Percentiles rank a stretch among this genome's conserved stretches.
Conservation (phyloP, 148 eudicot genomes). For the Cornus kousa region DNA sequence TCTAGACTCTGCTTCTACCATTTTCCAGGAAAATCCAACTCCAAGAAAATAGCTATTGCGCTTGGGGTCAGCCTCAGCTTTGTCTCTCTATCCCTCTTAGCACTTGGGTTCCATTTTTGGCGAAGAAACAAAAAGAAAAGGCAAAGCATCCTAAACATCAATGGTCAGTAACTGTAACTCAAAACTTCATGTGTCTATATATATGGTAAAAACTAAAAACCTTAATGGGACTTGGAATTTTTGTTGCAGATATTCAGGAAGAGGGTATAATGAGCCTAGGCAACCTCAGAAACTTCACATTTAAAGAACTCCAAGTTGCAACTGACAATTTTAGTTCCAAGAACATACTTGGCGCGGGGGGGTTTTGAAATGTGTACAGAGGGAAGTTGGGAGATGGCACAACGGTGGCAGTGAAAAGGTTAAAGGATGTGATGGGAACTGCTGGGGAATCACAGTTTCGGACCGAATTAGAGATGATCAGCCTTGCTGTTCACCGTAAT, state of each 20-base stretch:
- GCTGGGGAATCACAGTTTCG: conserved; percentile 86
- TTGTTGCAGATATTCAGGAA: conserved; percentile 65
- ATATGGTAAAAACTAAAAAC: neutral
- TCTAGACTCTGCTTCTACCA: neutral
- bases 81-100: conserved; percentile 34
- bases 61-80: conserved; percentile 73
- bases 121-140: conserved; percentile 32
- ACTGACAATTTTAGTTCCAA: conserved; percentile 83
- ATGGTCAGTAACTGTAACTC: conserved; percentile 41
- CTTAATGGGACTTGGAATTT: conserved; percentile 10
- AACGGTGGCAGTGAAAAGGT: conserved; percentile 80
- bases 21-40: conserved; percentile 51
- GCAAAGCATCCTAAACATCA: conserved; percentile 62
- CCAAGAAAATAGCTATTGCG: conserved; percentile 75
- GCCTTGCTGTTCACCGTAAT: conserved; percentile 89
- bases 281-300: conserved; percentile 67
- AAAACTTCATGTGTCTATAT: neutral
- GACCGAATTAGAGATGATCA: conserved; percentile 89
- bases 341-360: conserved; percentile 91
- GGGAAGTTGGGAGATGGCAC: conserved; percentile 78
- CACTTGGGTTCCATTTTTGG: conserved; percentile 50
- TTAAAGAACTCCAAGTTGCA: conserved; percentile 75
- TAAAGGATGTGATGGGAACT: conserved; percentile 75
- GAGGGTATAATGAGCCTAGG: conserved; percentile 62
- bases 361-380: conserved; percentile 90